Conservation (phyloP, 371 early-diverging fungal genomes). For the Encephalitozoon cuniculi region DNA sequence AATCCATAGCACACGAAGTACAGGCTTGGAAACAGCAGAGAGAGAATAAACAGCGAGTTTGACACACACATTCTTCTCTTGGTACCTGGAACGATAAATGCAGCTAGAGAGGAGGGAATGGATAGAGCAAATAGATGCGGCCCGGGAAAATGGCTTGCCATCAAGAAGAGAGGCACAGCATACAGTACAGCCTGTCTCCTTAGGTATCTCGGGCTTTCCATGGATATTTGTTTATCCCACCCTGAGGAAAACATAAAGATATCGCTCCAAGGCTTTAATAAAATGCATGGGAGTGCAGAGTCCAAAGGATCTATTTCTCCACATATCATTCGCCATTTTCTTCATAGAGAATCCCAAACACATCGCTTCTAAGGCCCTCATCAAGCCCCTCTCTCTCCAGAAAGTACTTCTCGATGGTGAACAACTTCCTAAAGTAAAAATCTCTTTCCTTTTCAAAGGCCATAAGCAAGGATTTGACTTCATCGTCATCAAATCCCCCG, state of each 20-base stretch:
- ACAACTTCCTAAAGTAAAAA: slow-evolving; percentile 43
- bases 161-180: not conserved
- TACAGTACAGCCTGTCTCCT: not conserved
- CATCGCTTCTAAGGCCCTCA: slow-evolving; percentile 8
- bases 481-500: not conserved
- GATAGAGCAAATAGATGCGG: not conserved
- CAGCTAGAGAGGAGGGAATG: not conserved
- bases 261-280: not conserved
- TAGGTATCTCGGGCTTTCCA: not conserved
- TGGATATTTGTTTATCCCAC: not conserved
- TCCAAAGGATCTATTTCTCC: no score
- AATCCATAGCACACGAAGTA: slow-evolving; percentile 10
- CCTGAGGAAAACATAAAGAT: not conserved
- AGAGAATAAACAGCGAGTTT: not conserved
- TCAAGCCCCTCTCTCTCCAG: not conserved
- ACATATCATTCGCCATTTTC: not conserved
- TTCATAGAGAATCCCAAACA: slow-evolving; percentile 31
- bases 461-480: slow-evolving; percentile 11
- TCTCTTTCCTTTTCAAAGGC: slow-evolving; percentile 42
- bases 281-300: no score
- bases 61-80: not conserved
- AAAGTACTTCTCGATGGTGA: slow-evolving; percentile 39
- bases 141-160: not conserved
- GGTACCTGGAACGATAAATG: not conserved
- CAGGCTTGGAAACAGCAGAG: not conserved